phyloP scores from a whole-genome alignment of 352 stramenopile species.

The Pythium chondricola region DNA sequence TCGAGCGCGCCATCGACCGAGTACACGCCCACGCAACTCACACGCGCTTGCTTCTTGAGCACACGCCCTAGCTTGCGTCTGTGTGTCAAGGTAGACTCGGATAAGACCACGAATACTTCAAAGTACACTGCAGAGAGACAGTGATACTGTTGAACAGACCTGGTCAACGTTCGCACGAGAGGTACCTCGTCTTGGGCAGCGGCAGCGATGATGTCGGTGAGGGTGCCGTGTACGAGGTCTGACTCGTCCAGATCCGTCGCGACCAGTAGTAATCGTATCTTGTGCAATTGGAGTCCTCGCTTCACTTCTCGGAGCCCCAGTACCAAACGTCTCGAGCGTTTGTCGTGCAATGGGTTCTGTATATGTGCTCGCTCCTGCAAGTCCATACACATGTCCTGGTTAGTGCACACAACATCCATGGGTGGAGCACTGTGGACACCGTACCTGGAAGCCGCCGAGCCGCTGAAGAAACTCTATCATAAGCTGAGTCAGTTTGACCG shows the following conservation, averaged over 20 bases:
- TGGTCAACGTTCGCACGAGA: slow-evolving; percentile 36
- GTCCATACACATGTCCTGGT: neutral
- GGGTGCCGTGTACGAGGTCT: slow-evolving; percentile 70
- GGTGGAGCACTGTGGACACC: too few relatives aligned
- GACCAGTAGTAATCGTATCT: slow-evolving; percentile 84
- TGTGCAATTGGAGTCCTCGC: slow-evolving; percentile 74
- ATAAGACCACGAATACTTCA: slow-evolving; percentile 20
- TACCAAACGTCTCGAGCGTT: slow-evolving; percentile 74
- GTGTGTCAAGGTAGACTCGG: slow-evolving; percentile 48
- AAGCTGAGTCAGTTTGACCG: slow-evolving; percentile 1
- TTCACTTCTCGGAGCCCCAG: slow-evolving; percentile 91
- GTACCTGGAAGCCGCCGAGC: slow-evolving; percentile 27
- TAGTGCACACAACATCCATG: neutral
- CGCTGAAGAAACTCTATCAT: slow-evolving; percentile 26
- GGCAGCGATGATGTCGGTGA: slow-evolving; percentile 78
- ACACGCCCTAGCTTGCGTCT: slow-evolving; percentile 89
- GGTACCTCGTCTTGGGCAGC: slow-evolving; percentile 40
- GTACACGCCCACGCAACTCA: slow-evolving; percentile 94
- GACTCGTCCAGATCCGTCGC: slow-evolving; percentile 87
- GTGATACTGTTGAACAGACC: too few relatives aligned
- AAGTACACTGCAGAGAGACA: neutral
- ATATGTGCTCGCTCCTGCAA: slow-evolving; percentile 48
- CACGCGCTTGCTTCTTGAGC: slow-evolving; percentile 90
- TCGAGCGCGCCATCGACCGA: slow-evolving; percentile 93
- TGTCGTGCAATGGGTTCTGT: slow-evolving; percentile 58